Evolutionary conservation across 2,329 filamentous ascomycete genomes (phyloP).

Genomic region (Zasmidium cellare): DNA sequence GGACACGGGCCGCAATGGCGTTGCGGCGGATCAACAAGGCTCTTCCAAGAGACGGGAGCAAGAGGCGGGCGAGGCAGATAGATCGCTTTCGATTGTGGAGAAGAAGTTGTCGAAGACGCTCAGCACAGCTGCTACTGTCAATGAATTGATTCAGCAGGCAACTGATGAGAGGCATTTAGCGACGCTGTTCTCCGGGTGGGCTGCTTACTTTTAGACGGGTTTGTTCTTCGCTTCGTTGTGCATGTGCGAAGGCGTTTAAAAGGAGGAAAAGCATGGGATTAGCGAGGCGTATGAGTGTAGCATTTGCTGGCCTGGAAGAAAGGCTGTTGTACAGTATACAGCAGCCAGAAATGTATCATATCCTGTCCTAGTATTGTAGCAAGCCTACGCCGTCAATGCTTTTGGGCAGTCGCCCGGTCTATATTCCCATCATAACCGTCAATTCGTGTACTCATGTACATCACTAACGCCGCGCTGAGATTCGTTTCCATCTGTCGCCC

Average conservation of each 20-base stretch:
- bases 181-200: constrained; percentile 66
- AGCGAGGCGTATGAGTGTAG: background rate
- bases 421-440: too few species aligned
- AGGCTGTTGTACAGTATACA: background rate
- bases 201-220: constrained; percentile 16
- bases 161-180: constrained; percentile 91
- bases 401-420: too few species aligned
- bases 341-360: background rate
- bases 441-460: too few species aligned
- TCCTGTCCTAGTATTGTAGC: too few species aligned
- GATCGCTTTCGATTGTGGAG: constrained; percentile 86
- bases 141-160: constrained; percentile 94
- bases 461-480: too few species aligned
- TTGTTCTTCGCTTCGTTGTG: background rate
- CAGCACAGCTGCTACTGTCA: constrained; percentile 92
- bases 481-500: too few species aligned
- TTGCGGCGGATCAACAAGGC: constrained; percentile 33
- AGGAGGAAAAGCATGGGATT: background rate
- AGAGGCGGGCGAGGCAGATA: constrained; percentile 78
- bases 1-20: constrained; percentile 49
- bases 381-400: too few species aligned
- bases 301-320: background rate
- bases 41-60: constrained; percentile 45
- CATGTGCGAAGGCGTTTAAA: background rate
- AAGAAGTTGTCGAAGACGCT: constrained; percentile 95